These are phyloP conservation scores for Ceratobasidium papillatum DNA, from an alignment of 1,284 basidiomycete genomes.

Conservation along the genomic window DNA sequence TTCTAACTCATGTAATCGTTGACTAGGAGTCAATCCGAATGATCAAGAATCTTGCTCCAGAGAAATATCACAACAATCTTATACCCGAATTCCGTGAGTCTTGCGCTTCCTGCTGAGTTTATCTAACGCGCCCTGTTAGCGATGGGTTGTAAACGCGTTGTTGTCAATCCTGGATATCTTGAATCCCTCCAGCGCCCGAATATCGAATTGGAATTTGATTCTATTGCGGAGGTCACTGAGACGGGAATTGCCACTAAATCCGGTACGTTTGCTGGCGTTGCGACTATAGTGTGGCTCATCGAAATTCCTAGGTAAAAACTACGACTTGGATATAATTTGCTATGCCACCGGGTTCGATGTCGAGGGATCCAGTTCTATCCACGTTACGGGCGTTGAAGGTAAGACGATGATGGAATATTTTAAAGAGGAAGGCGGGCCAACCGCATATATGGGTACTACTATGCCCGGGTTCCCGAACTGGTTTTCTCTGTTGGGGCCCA, in stretches of 20 bases:
- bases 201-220: slow-evolving; percentile 59
- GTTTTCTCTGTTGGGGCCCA: slow-evolving; percentile 57
- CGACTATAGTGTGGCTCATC: slow-evolving; percentile 17
- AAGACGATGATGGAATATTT: slow-evolving; percentile 56
- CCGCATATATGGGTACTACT: slow-evolving; percentile 60
- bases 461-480: slow-evolving; percentile 63
- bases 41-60: slow-evolving; percentile 51
- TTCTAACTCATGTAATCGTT: neutral
- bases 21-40: neutral
- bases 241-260: slow-evolving; percentile 58
- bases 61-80: slow-evolving; percentile 57
- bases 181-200: slow-evolving; percentile 61
- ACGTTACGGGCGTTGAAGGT: slow-evolving; percentile 46
- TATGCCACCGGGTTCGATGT: slow-evolving; percentile 43
- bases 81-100: slow-evolving; percentile 60
- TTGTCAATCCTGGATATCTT: slow-evolving; percentile 64
- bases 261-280: neutral
- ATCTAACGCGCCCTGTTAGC: slow-evolving; percentile 18
- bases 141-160: slow-evolving; percentile 63
- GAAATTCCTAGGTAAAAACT: slow-evolving; percentile 10
- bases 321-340: slow-evolving; percentile 42
- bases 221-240: slow-evolving; percentile 57
- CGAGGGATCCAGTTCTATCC: slow-evolving; percentile 18
- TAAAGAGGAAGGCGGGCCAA: slow-evolving; percentile 57
- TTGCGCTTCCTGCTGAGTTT: neutral